Evolutionary conservation across 2,329 filamentous ascomycete species (phyloP).

Genomic region (Penicillium sp.): DNA sequence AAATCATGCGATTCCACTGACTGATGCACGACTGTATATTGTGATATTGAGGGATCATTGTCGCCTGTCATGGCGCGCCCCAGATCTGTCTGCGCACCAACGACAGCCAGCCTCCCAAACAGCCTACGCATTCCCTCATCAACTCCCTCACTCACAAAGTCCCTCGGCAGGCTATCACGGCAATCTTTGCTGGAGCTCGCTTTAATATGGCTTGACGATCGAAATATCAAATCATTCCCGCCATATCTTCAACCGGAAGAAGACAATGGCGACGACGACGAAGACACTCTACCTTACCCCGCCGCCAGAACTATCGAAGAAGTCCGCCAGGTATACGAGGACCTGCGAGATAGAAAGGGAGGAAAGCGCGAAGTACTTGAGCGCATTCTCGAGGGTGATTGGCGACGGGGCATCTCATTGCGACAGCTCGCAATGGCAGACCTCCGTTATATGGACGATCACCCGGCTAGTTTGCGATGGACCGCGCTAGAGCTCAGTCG

Average conservation of each 20-base stretch:
- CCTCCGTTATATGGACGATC: slow-evolving; percentile 50
- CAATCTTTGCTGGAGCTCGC: slow-evolving; percentile 66
- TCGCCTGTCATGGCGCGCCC: slow-evolving; percentile 28
- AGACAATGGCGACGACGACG: slow-evolving; percentile 49
- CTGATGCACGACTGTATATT: neutral
- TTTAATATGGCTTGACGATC: slow-evolving; percentile 69
- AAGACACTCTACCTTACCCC: slow-evolving; percentile 63
- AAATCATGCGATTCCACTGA: slow-evolving; percentile 3
- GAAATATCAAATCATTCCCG: slow-evolving; percentile 55
- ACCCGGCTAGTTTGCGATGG: slow-evolving; percentile 50
- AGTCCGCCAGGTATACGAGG: slow-evolving; percentile 60
- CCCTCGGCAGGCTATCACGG: slow-evolving; percentile 65
- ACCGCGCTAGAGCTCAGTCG: slow-evolving; percentile 47
- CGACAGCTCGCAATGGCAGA: slow-evolving; percentile 54
- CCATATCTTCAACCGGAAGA: slow-evolving; percentile 56
- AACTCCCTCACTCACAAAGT: slow-evolving; percentile 60
- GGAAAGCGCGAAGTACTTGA: slow-evolving; percentile 53
- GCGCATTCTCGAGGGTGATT: slow-evolving; percentile 54
- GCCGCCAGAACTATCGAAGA: slow-evolving; percentile 61
- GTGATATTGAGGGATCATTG: neutral
- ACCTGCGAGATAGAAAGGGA: slow-evolving; percentile 53
- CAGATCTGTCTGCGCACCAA: slow-evolving; percentile 52
- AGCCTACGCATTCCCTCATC: slow-evolving; percentile 62
- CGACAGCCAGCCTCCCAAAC: slow-evolving; percentile 65
- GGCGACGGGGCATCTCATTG: slow-evolving; percentile 52